A percentile compares a stretch with the other conserved stretches of the same genome.
Conservation (phyloP, 2,329 filamentous ascomycete species). For the Lithohypha guttulata region DNA sequence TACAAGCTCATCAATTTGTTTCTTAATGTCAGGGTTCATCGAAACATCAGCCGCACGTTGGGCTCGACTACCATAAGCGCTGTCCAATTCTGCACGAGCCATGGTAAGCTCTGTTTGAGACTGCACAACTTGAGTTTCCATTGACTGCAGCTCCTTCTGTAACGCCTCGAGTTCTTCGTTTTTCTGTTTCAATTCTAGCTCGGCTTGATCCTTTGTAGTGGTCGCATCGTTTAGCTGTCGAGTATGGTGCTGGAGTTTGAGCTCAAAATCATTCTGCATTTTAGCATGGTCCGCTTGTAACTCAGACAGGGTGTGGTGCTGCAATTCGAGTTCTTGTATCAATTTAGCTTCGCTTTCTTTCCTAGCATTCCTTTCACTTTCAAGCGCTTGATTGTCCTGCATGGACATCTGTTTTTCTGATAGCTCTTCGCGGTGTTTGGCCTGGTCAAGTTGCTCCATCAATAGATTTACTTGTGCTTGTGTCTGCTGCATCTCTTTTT, state of each 20-base stretch:
- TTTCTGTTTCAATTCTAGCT: constrained; percentile 20
- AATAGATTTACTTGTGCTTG: constrained; percentile 32
- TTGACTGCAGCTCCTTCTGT: constrained; percentile 40
- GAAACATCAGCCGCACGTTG: constrained; percentile 58
- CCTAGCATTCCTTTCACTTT: constrained; percentile 14
- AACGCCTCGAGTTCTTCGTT: constrained; percentile 28
- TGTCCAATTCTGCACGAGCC: constrained; percentile 79
- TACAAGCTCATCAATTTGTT: constrained; percentile 47
- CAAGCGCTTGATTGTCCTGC: constrained; percentile 23
- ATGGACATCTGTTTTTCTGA: constrained; percentile 27
- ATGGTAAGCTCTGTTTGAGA: constrained; percentile 76
- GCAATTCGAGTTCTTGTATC: constrained; percentile 15
- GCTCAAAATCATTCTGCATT: constrained; percentile 15
- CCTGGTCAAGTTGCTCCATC: constrained; percentile 34
- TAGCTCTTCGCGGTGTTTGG: constrained; percentile 28
- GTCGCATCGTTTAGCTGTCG: constrained; percentile 11
- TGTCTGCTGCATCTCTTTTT: constrained; percentile 30
- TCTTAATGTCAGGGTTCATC: constrained; percentile 45
- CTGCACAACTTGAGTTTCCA: constrained; percentile 55
- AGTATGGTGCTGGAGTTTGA: constrained; percentile 11
- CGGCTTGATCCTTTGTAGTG: constrained; percentile 13
- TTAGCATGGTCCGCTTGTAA: constrained; percentile 21
- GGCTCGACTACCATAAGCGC: constrained; percentile 73
- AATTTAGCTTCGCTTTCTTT: constrained; percentile 17
- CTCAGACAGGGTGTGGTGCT: constrained; percentile 23